phyloP scores from a whole-genome alignment of 345 rosid species.

The Carallia brachiata region DNA sequence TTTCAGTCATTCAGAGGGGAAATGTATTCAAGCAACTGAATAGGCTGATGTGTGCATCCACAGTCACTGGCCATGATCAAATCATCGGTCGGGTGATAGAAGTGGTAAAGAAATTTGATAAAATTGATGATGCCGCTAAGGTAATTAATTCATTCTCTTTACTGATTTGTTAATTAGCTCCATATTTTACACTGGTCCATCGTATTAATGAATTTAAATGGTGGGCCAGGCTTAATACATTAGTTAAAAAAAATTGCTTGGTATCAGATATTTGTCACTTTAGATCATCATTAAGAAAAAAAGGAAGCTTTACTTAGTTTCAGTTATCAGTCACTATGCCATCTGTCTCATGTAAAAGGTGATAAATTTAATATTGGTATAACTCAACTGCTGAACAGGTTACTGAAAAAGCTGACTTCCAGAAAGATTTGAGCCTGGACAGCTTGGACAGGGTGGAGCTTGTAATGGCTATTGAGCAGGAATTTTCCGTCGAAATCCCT shows the following conservation, averaged over 20 bases:
- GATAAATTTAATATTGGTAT: background rate
- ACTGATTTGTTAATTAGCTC: background rate
- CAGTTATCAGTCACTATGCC: background rate
- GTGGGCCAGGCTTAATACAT: too few species aligned
- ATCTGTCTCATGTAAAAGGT: background rate
- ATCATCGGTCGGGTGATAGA: slow-evolving; percentile 41
- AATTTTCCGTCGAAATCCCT: slow-evolving; percentile 58
- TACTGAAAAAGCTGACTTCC: slow-evolving; percentile 57
- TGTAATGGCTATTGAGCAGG: slow-evolving; percentile 70
- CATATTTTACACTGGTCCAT: background rate
- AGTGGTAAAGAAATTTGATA: slow-evolving; percentile 57
- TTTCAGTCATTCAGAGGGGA: slow-evolving; percentile 12
- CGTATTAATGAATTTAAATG: background rate
- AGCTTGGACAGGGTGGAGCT: slow-evolving; percentile 70
- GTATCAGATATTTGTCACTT: too few species aligned
- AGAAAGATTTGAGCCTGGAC: slow-evolving; percentile 58
- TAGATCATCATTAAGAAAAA: background rate
- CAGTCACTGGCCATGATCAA: slow-evolving; percentile 28
- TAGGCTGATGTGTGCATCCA: slow-evolving; percentile 30
- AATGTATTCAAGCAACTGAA: slow-evolving; percentile 25
- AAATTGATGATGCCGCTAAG: slow-evolving; percentile 47
- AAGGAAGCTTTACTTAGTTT: background rate
- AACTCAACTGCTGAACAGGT: slow-evolving; percentile 31
- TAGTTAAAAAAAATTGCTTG: background rate
- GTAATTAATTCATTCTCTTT: slow-evolving; percentile 16